These are phyloP conservation scores for Zoysia matrella DNA, from an alignment of 202 grass and related monocot genomes.

Conservation along the genomic window DNA sequence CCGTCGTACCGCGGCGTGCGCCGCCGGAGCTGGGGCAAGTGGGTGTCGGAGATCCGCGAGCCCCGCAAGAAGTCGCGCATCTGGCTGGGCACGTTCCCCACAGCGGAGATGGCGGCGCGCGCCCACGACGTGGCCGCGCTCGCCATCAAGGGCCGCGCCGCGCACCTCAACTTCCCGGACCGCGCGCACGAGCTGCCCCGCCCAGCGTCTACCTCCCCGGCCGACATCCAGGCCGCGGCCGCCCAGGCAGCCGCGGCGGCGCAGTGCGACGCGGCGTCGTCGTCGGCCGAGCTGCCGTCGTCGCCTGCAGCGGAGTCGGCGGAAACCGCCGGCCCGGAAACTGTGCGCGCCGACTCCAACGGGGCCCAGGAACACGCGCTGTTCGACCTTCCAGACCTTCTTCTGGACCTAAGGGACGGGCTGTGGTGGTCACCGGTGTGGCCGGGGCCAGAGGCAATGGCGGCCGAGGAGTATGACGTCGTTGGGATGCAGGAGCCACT, in stretches of 20 bases:
- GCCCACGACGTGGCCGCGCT: conserved; percentile 95
- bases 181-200: conserved; percentile 67
- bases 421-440: conserved; percentile 52
- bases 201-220: conserved; percentile 62
- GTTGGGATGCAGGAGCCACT: conserved; percentile 54
- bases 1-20: conserved; percentile 81
- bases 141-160: conserved; percentile 80
- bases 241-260: conserved; percentile 52
- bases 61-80: conserved; percentile 94
- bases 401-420: conserved; percentile 77
- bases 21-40: conserved; percentile 81
- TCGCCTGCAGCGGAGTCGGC: background rate
- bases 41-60: conserved; percentile 99
- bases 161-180: conserved; percentile 85
- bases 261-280: conserved; percentile 60
- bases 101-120: conserved; percentile 92
- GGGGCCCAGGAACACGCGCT: conserved; percentile 47
- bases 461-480: conserved; percentile 55
- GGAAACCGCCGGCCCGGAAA: background rate
- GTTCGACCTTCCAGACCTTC: conserved; percentile 87
- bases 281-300: conserved; percentile 44
- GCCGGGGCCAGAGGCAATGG: conserved; percentile 20
- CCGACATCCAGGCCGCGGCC: conserved; percentile 90
- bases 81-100: conserved; percentile 95
- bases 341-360: background rate